Percentiles rank a stretch among this genome's conserved stretches.
These are phyloP conservation scores for Arthrobotrys sinensis DNA, from an alignment of 2,329 filamentous ascomycete species.

Conservation along the genomic window DNA sequence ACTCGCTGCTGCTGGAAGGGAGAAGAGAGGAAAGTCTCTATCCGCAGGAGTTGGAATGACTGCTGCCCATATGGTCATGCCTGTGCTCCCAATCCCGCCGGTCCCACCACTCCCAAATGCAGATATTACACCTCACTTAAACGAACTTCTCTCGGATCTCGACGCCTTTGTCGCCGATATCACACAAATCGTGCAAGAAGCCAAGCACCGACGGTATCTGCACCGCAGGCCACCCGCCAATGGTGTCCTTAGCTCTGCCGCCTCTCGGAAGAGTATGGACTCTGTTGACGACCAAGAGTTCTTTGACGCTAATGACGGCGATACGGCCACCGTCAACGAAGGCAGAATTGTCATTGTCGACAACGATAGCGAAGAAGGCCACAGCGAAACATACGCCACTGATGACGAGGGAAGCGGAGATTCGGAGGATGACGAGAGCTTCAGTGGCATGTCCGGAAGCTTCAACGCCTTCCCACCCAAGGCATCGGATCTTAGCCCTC, in stretches of 20 bases:
- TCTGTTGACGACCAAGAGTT: slow-evolving; percentile 89
- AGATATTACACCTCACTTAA: slow-evolving; percentile 82
- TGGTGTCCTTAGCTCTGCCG: slow-evolving; percentile 37
- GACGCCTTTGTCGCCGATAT: slow-evolving; percentile 89
- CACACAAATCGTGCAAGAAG: slow-evolving; percentile 80
- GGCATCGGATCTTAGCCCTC: slow-evolving; percentile 74
- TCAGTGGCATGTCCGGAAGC: slow-evolving; percentile 69
- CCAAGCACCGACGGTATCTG: slow-evolving; percentile 80
- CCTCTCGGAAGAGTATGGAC: slow-evolving; percentile 80
- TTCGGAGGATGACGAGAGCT: slow-evolving; percentile 74
- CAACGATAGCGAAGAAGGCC: slow-evolving; percentile 61
- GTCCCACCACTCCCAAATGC: slow-evolving; percentile 71
- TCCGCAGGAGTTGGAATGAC: slow-evolving; percentile 58
- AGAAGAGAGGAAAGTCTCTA: slow-evolving; percentile 61
- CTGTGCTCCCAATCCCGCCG: slow-evolving; percentile 46
- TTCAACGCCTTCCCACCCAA: slow-evolving; percentile 72
- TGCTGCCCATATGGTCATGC: slow-evolving; percentile 47
- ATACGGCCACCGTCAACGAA: slow-evolving; percentile 67
- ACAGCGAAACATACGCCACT: slow-evolving; percentile 77
- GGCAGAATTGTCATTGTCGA: slow-evolving; percentile 64
- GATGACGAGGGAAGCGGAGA: slow-evolving; percentile 73
- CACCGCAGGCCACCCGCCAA: slow-evolving; percentile 68
- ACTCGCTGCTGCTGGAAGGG: slow-evolving; percentile 44
- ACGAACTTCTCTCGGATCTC: slow-evolving; percentile 85
- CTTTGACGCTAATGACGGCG: slow-evolving; percentile 83